These are phyloP conservation scores for Ambrosia trifida DNA, from an alignment of 129 eudicot species.

Conservation along the genomic window DNA sequence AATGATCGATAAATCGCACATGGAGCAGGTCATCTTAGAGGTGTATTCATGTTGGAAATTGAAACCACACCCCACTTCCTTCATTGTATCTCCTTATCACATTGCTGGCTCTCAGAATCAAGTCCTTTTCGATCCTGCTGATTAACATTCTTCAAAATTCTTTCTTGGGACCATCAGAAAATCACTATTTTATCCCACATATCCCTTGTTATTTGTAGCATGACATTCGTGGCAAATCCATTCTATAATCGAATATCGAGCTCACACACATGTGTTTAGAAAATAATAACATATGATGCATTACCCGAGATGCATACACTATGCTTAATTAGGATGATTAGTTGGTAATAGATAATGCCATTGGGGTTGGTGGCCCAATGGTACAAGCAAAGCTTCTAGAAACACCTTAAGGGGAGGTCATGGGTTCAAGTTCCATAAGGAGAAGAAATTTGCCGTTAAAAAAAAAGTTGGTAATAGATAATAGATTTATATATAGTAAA, in stretches of 20 bases:
- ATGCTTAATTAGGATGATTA: slow-evolving; percentile 20
- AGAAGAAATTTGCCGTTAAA: too few relatives aligned
- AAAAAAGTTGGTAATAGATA: too few relatives aligned
- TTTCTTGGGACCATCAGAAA: slow-evolving; percentile 39
- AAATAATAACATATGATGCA: not conserved
- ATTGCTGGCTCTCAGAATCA: slow-evolving; percentile 36
- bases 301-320: not conserved
- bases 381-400: too few relatives aligned
- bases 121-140: slow-evolving; percentile 39
- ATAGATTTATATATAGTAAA: too few relatives aligned
- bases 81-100: slow-evolving; percentile 38
- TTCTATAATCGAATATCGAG: slow-evolving; percentile 23
- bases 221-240: slow-evolving; percentile 29
- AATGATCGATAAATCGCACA: slow-evolving; percentile 38
- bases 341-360: too few relatives aligned
- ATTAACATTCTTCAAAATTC: slow-evolving; percentile 37
- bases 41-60: slow-evolving; percentile 42
- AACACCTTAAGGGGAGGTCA: too few relatives aligned
- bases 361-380: too few relatives aligned
- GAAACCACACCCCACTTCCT: slow-evolving; percentile 44
- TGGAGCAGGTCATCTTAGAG: slow-evolving; percentile 38
- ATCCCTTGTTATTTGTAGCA: slow-evolving; percentile 49
- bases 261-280: slow-evolving; percentile 17
- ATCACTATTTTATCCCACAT: slow-evolving; percentile 21
- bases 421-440: too few relatives aligned